Conservation (phyloP, 2,329 filamentous ascomycete genomes). For the Chaetomiaceae sp. region DNA sequence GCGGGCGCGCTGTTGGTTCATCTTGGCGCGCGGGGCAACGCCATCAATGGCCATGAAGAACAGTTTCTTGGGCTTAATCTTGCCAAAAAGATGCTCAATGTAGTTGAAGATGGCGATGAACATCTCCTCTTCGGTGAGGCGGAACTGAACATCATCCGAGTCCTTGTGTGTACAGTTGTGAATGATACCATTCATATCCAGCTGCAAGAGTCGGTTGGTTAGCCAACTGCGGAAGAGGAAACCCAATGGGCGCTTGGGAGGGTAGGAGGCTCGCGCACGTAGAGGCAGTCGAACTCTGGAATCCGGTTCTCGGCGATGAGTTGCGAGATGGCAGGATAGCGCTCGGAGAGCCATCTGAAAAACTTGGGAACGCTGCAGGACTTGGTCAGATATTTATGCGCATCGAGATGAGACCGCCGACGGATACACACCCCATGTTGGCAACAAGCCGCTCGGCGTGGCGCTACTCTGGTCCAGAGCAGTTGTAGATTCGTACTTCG, state of each 20-base stretch:
- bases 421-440: constrained; percentile 31
- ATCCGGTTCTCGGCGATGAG: constrained; percentile 98
- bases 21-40: constrained; percentile 95
- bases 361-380: constrained; percentile 69
- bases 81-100: constrained; percentile 96
- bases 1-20: constrained; percentile 97
- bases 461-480: neutral
- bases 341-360: constrained; percentile 98
- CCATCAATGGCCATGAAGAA: constrained; percentile 99
- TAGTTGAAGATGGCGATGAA: constrained; percentile 99
- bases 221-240: constrained; percentile 35
- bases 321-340: constrained; percentile 97
- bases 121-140: constrained; percentile 97
- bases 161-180: constrained; percentile 99
- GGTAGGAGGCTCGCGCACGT: constrained; percentile 49
- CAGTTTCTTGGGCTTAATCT: constrained; percentile 96
- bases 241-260: constrained; percentile 6
- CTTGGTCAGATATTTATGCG: constrained; percentile 8
- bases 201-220: constrained; percentile 40
- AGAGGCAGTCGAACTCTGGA: constrained; percentile 96
- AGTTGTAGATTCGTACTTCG: neutral
- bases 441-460: constrained; percentile 2
- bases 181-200: constrained; percentile 99
- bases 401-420: neutral
- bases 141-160: constrained; percentile 83